Evolutionary conservation across 2,329 filamentous ascomycete genomes (phyloP), one percentile per base, ranked within the genome.

Genomic region (Colletotrichum plurivorum): DNA sequence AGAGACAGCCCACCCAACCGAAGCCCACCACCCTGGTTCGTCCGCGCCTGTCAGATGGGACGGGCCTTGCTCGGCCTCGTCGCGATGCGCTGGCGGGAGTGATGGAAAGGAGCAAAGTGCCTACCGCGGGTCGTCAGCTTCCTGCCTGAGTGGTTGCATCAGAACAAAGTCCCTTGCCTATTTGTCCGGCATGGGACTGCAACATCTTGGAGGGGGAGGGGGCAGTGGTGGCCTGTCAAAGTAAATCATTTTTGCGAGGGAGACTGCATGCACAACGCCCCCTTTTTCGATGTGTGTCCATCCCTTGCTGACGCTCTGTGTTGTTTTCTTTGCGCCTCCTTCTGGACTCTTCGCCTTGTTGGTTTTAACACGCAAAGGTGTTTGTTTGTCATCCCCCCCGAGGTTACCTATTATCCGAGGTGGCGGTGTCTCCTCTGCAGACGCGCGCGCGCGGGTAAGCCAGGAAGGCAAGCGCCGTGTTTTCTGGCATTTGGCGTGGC

Each of bases 11-110:
- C 7, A 51, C 20, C n/a, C 18, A 36, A 36, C n/a, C 20, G 20
- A 49, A 43, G 46, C 22, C 31, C 18, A 51, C 66, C 48, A 51
- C 43, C 25, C 25, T 51, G 62, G 62, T 27, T 61, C 48, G 43
- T 46, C 55, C 20, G 49, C 54, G 55, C 66, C 45, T 69, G 62
- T 69, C 62, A 61, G 62, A 69, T 66, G 66, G 66, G 62, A 69
- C 62, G 62, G 62, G 66, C 62, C 66, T 66, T 60, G 62, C 41
- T 66, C 51, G 55, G 59, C 57, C 49, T 66, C 55, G 62, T 69
- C 62, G 54, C 66, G 62, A 66, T 69, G 62, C 55, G 66, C 55
- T 66, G 66, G 62, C 66, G 61, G 66, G 49, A 36, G 8, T 36
- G 31, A 36, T 36, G 10, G 31, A 36, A 36, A 36, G 8, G 31